Evolutionary conservation across 208 protist species (phyloP).

Genomic region (Balamuthia mandrillaris): DNA sequence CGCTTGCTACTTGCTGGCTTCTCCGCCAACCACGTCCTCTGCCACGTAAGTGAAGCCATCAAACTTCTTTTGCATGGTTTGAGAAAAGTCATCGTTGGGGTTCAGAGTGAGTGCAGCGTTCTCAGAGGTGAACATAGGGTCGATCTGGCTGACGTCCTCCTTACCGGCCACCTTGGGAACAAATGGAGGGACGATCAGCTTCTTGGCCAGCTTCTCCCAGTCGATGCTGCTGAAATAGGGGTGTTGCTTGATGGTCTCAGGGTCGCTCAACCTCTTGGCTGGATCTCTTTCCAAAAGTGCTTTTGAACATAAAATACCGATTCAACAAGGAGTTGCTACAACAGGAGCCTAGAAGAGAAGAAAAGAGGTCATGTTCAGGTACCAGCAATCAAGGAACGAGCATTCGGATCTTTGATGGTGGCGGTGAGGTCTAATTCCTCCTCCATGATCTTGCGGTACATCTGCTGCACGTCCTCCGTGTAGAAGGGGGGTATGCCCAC

Average conservation of each 20-base stretch:
- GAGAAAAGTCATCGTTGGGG: background rate
- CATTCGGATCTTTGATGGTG: background rate
- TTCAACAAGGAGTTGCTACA: constrained; percentile 67
- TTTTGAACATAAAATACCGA: constrained; percentile 74
- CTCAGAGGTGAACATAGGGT: background rate
- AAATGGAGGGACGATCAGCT: background rate
- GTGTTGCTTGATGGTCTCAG: background rate
- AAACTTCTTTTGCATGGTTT: background rate
- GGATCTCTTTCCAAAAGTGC: constrained; percentile 55
- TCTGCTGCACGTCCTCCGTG: constrained; percentile 65
- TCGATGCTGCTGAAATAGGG: background rate
- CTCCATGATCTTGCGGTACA: background rate
- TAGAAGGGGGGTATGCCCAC: constrained; percentile 60
- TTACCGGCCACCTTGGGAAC: background rate
- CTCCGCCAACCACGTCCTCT: too few species aligned
- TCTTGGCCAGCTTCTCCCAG: constrained; percentile 1
- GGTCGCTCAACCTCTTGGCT: constrained; percentile 47
- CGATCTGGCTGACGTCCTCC: background rate
- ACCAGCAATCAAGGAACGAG: constrained; percentile 59
- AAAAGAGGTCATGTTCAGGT: background rate
- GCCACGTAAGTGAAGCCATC: background rate
- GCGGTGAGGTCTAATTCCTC: constrained; percentile 47
- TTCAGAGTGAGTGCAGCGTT: background rate
- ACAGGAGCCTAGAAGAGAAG: background rate
- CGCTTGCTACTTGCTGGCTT: too few species aligned